Base-by-base conservation (phyloP, 2,329 filamentous ascomycete genomes). In the Sarocladium brachiariae region DNA sequence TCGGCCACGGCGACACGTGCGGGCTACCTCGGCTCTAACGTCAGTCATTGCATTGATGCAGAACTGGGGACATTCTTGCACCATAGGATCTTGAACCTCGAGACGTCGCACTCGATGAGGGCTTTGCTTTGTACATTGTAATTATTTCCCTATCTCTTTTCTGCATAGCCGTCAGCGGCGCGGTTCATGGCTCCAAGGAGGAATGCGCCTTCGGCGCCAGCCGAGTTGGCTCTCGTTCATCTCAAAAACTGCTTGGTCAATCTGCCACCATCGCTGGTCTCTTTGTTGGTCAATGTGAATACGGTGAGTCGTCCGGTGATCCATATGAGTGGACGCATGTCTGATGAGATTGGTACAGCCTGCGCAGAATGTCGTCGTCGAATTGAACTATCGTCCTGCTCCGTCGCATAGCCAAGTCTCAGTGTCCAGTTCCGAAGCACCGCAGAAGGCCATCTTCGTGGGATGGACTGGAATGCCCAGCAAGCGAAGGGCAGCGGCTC, bases 391-490 rank as follows among this genome's bases (percentile, higher is more conserved):
- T 70, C 61, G 77, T 54, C 69, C 80, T 37, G 65, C 75, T 35
- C 71, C 77, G 19, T 65, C 78, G 35, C 63, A 60, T 41, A 50
- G 74, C 51, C 71, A 74, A 56, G n/a, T 18, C 16, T 35, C 46
- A 21, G 27, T 10, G 4, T 61, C 71, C 23, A 72, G 74, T 59
- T 62, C 72, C 34, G 65, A 74, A 49, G 64, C 72, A 6, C 68
- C 72, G 50, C 80, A 82, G 58, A 80, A 78, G 61, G 95, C 88
- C 45, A 76, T 95, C 59, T 99, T 87, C 65, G 76, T 95, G 53
- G 93, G 93, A 65, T 99, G 93, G 93, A 96, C 93, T 10, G 93
- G 93, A 59, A 95, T 99, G 89, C 87, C 90, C 57, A 96, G 91
- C 74, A 95, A 91, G 76, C 83, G 88, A 62, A 87, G 83, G 65